Conservation (phyloP, 495 filamentous ascomycete species). For the Penicillium fimorum region DNA sequence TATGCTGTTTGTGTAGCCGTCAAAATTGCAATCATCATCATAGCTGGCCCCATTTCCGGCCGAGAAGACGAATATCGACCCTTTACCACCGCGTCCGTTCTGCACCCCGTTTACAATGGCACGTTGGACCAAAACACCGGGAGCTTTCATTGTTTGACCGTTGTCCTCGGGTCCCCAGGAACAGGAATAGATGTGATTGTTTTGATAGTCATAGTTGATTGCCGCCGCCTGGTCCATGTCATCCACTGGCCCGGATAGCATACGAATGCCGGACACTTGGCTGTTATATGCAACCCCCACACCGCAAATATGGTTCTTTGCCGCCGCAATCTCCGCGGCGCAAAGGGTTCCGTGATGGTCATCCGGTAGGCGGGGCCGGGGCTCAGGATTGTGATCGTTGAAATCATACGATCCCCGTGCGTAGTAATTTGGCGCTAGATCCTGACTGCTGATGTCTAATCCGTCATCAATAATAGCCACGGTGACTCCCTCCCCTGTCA, state of each 20-base stretch:
- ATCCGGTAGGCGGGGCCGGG: no score
- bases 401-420: constrained; percentile 91
- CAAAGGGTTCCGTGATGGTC: constrained; percentile 90
- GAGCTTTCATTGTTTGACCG: constrained; percentile 90
- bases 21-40: constrained; percentile 98
- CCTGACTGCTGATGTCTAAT: constrained; percentile 93
- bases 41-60: constrained; percentile 84
- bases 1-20: constrained; percentile 98
- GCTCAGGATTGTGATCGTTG: no score
- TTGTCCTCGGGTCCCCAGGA: constrained; percentile 97
- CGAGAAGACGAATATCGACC: constrained; percentile 96
- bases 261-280: constrained; percentile 83
- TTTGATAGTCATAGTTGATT: no score
- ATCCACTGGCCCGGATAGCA: constrained; percentile 84
- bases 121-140: constrained; percentile 78
- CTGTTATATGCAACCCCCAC: constrained; percentile 92
- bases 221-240: no score
- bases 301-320: constrained; percentile 88
- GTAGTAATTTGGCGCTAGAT: constrained; percentile 88
- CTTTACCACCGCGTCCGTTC: constrained; percentile 66
- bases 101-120: constrained; percentile 92
- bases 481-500: constrained; percentile 83
- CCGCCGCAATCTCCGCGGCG: constrained; percentile 91
- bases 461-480: constrained; percentile 96
- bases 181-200: constrained; percentile 96